phyloP scores from a whole-genome alignment of 768 basidiomycete species.

The Dendrothele bispora region DNA sequence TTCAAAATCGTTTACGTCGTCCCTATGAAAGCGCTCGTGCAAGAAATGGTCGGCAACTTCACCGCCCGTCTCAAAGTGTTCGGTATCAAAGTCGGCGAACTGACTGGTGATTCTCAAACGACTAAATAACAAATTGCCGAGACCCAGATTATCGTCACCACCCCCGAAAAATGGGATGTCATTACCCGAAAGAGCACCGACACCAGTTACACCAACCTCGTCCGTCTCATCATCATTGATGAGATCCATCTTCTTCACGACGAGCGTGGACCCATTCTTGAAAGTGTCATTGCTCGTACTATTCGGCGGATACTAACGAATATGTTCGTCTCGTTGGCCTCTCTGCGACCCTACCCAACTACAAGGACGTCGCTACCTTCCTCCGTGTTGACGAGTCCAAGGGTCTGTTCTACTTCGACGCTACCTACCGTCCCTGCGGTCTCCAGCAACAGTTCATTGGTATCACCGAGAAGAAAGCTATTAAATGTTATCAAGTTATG shows the following conservation, averaged over 20 bases:
- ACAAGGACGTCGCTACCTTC: slow-evolving; percentile 96
- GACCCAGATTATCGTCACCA: slow-evolving; percentile 97
- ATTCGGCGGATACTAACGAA: slow-evolving; percentile 83
- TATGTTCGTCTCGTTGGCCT: slow-evolving; percentile 94
- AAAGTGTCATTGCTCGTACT: slow-evolving; percentile 86
- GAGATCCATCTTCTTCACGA: slow-evolving; percentile 98
- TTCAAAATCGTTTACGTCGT: slow-evolving; percentile 99
- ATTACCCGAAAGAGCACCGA: slow-evolving; percentile 98
- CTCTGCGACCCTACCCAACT: slow-evolving; percentile 97
- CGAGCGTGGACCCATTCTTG: slow-evolving; percentile 95
- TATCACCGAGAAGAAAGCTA: slow-evolving; percentile 98
- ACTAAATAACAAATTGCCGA: slow-evolving; percentile 97
- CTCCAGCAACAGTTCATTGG: slow-evolving; percentile 97
- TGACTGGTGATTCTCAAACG: slow-evolving; percentile 97
- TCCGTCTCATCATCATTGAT: slow-evolving; percentile 94
- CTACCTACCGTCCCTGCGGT: slow-evolving; percentile 89
- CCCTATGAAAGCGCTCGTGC: slow-evolving; percentile 98
- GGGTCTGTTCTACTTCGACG: slow-evolving; percentile 97
- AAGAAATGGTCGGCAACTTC: slow-evolving; percentile 98
- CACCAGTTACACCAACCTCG: slow-evolving; percentile 94
- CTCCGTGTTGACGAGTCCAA: slow-evolving; percentile 90
- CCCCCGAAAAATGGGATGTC: slow-evolving; percentile 99
- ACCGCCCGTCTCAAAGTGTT: slow-evolving; percentile 63
- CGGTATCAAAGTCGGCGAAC: slow-evolving; percentile 87
- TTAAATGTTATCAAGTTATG: slow-evolving; percentile 96